Evolutionary conservation across 257 asterid genomes (phyloP), one percentile per base, ranked within the genome.

Genomic region (Solanum lycopersicoides): DNA sequence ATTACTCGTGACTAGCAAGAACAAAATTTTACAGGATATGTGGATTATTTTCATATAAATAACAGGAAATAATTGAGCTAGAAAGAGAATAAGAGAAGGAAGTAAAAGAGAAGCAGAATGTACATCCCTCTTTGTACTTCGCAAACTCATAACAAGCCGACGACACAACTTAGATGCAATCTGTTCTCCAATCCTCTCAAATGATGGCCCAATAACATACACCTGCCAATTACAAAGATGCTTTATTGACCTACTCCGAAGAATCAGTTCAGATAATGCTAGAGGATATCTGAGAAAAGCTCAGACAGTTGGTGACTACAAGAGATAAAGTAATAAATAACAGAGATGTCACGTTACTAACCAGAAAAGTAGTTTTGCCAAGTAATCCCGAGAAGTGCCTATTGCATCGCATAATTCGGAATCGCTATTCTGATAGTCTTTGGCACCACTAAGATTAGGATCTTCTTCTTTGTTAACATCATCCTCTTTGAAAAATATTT

Each of bases 301-400:
- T 47, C 18, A 9, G 41, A 30, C 44, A 16, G 25, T 44, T 20
- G 66, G 71, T 65, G 15, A 47, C 65, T 16, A 80, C 42, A 30
- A 18, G 44, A 6, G 84, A 66, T 30, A 21, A 50, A 76, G 88
- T 69, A 50, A 12, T 21, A 79, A 35, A 76, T 9, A 89, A 65
- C 47, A 63, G 56, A 53, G 37, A 68, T 39, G 47, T 23, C 28
- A 86, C 23, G 47, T 37, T 45, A 88, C 94, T 91, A 79, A 95
- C 99, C 99, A 97, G 96, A 97, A 97, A 87, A 97, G 99, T 75
- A 97, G 92, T 93, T 95, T 96, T 42, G 99, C 99, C 91, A 96
- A 92, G 90, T 97, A 97, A 90, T 97, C 99, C 84, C 99, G 93
- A 68, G 99, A 91, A 45, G 98, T 93, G 86, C 94, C 87, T 32